phyloP scores from a whole-genome alignment of 768 basidiomycete genomes.

The Cystofilobasidium macerans region DNA sequence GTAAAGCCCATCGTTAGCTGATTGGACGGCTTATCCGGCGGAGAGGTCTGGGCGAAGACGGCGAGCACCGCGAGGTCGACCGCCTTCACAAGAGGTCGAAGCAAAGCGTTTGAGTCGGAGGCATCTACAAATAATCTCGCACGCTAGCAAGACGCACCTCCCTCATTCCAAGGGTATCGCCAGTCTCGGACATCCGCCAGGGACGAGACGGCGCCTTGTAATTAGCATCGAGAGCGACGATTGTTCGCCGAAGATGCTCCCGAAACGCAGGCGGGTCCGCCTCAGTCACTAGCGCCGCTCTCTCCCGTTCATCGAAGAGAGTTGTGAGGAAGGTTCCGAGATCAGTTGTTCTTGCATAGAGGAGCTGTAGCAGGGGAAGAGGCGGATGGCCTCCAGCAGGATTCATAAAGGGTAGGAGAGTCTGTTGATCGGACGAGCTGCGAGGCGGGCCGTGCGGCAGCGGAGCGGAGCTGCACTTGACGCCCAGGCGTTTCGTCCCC shows the following conservation, averaged over 20 bases:
- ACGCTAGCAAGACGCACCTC: neutral
- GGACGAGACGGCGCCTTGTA: neutral
- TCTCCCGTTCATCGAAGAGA: too few relatives aligned
- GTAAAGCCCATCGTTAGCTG: slow-evolving; percentile 24
- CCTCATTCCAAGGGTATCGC: neutral
- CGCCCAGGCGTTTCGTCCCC: too few relatives aligned
- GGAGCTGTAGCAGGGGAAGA: too few relatives aligned
- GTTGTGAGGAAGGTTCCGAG: too few relatives aligned
- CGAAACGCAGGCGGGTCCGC: neutral
- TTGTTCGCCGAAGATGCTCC: neutral
- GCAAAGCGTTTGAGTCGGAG: too few relatives aligned
- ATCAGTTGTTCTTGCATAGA: too few relatives aligned
- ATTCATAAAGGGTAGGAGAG: too few relatives aligned
- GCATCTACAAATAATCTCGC: neutral
- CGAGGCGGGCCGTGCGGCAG: too few relatives aligned
- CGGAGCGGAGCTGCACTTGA: too few relatives aligned
- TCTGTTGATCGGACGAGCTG: too few relatives aligned
- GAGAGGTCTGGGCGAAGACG: slow-evolving; percentile 8
- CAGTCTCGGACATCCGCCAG: neutral
- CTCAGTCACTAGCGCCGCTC: too few relatives aligned
- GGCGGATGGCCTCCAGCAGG: too few relatives aligned
- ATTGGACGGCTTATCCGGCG: slow-evolving; percentile 9
- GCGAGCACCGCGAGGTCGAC: slow-evolving; percentile 10
- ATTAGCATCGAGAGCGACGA: neutral
- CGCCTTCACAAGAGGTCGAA: neutral